These are phyloP conservation scores for Mycothermus thermophilus DNA, from an alignment of 495 filamentous ascomycete species.

Conservation along the genomic window DNA sequence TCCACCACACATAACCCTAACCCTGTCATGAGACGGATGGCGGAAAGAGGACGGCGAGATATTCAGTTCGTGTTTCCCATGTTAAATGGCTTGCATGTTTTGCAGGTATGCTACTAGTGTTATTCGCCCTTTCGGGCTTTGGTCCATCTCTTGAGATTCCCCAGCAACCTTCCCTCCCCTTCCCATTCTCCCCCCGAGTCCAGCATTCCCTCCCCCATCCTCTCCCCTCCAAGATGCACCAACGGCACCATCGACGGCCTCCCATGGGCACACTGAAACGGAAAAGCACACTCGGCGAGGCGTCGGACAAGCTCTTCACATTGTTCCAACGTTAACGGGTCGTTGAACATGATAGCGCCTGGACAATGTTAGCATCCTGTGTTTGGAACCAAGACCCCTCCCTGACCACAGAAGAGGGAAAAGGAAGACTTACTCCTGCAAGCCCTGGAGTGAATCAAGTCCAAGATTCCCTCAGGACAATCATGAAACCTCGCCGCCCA, in stretches of 20 bases:
- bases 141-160: constrained; percentile 7
- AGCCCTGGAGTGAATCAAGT: constrained; percentile 78
- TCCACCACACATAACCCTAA: constrained; percentile 1
- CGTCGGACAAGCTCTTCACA: constrained; percentile 49
- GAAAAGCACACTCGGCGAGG: constrained; percentile 60
- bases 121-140: too few species aligned
- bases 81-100: too few species aligned
- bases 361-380: constrained; percentile 3
- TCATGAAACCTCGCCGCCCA: constrained; percentile 49
- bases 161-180: constrained; percentile 1
- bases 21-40: background rate
- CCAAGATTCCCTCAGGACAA: constrained; percentile 67
- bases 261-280: constrained; percentile 88
- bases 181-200: too few species aligned
- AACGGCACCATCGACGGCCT: constrained; percentile 65
- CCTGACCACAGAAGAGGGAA: too few species aligned
- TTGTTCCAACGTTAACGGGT: constrained; percentile 49
- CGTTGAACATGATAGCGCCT: constrained; percentile 94
- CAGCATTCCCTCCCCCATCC: too few species aligned
- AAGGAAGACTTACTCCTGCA: constrained; percentile 52
- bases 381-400: too few species aligned
- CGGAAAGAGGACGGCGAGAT: background rate
- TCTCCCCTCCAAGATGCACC: constrained; percentile 36
- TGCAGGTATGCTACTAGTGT: too few species aligned
- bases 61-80: background rate